Percentiles rank a stretch among this genome's conserved stretches.
Conservation (phyloP, 2,329 filamentous ascomycete species). For the Alternaria novae-zelandiae region DNA sequence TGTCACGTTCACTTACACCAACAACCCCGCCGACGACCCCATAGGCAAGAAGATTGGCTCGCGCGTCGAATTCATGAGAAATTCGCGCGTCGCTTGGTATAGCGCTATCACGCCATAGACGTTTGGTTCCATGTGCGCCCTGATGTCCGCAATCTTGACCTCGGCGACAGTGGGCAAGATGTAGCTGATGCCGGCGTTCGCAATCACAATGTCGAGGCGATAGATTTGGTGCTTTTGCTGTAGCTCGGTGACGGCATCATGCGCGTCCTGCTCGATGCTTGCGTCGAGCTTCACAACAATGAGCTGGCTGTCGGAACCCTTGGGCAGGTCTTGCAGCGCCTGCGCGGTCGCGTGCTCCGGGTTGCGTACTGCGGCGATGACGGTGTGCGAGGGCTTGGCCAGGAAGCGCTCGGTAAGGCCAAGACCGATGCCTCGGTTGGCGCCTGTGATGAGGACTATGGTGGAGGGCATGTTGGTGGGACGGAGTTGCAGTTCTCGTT, state of each 20-base stretch:
- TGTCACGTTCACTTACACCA: conserved; percentile 1
- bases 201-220: conserved; percentile 20
- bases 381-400: conserved; percentile 30
- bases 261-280: conserved; percentile 7
- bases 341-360: conserved; percentile 27
- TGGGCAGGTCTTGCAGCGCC: conserved; percentile 31
- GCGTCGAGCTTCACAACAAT: conserved; percentile 20
- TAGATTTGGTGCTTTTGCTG: conserved; percentile 8
- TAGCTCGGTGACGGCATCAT: conserved; percentile 3
- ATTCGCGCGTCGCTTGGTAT: conserved; percentile 15
- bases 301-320: conserved; percentile 2
- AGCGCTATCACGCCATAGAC: conserved; percentile 17
- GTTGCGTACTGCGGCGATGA: conserved; percentile 52
- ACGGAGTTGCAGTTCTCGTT: not conserved
- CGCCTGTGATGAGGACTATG: not conserved
- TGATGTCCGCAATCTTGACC: not conserved
- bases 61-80: conserved; percentile 13
- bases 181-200: conserved; percentile 5
- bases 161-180: conserved; percentile 3
- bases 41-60: conserved; percentile 15
- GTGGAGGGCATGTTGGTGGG: not conserved
- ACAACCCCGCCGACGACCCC: conserved; percentile 11
- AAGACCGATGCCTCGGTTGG: not conserved
- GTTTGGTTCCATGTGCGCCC: conserved; percentile 9
- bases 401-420: conserved; percentile 1